Evolutionary conservation across 495 filamentous ascomycete genomes (phyloP), one percentile per base, ranked within the genome.

Genomic region (Lophium mytilinum): DNA sequence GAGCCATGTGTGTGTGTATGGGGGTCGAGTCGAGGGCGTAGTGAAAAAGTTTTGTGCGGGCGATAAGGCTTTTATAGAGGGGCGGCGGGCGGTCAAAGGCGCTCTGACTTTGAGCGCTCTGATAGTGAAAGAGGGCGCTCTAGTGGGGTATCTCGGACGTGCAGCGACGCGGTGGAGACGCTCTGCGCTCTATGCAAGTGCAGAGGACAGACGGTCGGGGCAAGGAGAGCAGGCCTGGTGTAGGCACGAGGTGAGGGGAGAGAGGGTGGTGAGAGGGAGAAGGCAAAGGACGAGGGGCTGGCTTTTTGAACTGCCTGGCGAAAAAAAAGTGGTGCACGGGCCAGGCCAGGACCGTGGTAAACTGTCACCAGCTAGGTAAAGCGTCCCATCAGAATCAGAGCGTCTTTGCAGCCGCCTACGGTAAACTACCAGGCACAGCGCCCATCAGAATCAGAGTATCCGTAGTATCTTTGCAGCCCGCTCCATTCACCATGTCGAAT

Each of bases 1-100:
- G 63, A n/a, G 62, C 58, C 58, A 62, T 62, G 45, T 9, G n/a
- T 18, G 30, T 33, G 19, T 47, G 18, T 47, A 19, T 21, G 3
- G 8, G 43, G 12, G 15, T 48, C 41, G 41, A 15, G 14, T 12
- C 7, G 15, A 8, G 41, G 15, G 41, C 7, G 41, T 17, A 47
- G 21, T 24, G 15, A 48, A 48, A 24, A 24, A 18, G 45, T 24
- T 6, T 18, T 9, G 45, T 30, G 45, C 21, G 45, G 33, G 21
- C 33, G 33, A 48, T 18, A 24, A 48, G 45, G 19, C 39, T 41
- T 12, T 12, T 30, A 12, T 18, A 30, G 24, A 30, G 24, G 24
- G 24, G 24, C 24, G 24, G 24, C 24, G 24, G 45, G 45, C 15
- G 45, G 45, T 48, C 45, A 30, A 21, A 48, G 45, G 17, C 17